These are phyloP conservation scores for Nemania sp. DNA, from an alignment of 2,329 filamentous ascomycete genomes.

Conservation along the genomic window DNA sequence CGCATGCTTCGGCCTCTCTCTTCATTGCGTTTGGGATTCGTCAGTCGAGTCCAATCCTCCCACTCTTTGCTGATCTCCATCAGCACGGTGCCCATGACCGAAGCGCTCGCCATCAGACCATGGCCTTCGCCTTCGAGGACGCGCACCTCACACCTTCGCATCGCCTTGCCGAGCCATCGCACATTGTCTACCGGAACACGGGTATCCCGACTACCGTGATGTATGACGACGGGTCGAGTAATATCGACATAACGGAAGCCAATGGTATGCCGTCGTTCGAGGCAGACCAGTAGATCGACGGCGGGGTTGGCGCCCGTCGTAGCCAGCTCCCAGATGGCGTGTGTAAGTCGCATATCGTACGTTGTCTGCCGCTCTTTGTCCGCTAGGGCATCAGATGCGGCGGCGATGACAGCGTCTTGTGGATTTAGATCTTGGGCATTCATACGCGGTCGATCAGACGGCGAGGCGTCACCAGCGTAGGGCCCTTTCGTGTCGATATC, in stretches of 20 bases:
- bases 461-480: constrained; percentile 61
- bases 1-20: constrained; percentile 48
- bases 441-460: constrained; percentile 55
- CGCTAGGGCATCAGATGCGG: constrained; percentile 70
- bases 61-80: constrained; percentile 95
- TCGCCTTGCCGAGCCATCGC: constrained; percentile 91
- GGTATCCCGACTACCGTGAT: constrained; percentile 90
- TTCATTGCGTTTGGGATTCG: constrained; percentile 53
- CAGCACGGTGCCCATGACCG: constrained; percentile 92
- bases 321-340: constrained; percentile 93
- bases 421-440: constrained; percentile 45
- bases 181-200: constrained; percentile 96
- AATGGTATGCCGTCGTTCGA: constrained; percentile 90
- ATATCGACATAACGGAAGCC: constrained; percentile 98
- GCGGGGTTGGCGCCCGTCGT: constrained; percentile 94
- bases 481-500: constrained; percentile 46
- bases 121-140: constrained; percentile 93
- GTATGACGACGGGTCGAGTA: constrained; percentile 88
- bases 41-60: constrained; percentile 83
- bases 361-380: constrained; percentile 78
- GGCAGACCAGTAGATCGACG: constrained; percentile 89
- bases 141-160: constrained; percentile 91
- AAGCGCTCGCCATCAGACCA: constrained; percentile 93
- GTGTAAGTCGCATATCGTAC: constrained; percentile 88
- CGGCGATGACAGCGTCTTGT: constrained; percentile 56